These are phyloP conservation scores for Colletotrichum cordylinicola DNA, from an alignment of 2,329 filamentous ascomycete species.

Conservation along the genomic window DNA sequence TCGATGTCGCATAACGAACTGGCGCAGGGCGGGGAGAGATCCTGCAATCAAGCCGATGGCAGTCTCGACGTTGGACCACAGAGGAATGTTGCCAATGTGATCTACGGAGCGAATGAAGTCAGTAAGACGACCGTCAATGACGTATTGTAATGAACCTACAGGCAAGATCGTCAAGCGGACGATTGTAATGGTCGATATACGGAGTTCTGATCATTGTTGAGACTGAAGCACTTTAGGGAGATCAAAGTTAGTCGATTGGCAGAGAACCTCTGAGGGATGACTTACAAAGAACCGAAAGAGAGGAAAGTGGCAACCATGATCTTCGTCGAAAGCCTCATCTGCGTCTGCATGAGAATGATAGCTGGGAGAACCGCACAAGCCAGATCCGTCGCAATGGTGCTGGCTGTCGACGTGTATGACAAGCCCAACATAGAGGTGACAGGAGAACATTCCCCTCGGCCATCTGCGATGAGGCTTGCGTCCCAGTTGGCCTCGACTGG, in stretches of 20 bases:
- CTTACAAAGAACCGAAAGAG: conserved; percentile 28
- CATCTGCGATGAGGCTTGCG: conserved; percentile 31
- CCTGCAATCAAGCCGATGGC: conserved; percentile 24
- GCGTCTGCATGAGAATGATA: conserved; percentile 34
- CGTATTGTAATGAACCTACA: conserved; percentile 6
- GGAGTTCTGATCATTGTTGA: conserved; percentile 26
- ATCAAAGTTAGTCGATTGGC: fast-evolving
- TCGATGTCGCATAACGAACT: background rate
- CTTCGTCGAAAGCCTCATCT: conserved; percentile 31
- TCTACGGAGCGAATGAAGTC: conserved; percentile 4
- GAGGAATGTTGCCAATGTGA: conserved; percentile 23
- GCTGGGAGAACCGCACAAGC: conserved; percentile 34
- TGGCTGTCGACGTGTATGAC: conserved; percentile 33
- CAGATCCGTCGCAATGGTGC: conserved; percentile 37
- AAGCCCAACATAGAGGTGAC: conserved; percentile 26
- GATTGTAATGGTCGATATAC: conserved; percentile 26
- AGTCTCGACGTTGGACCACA: conserved; percentile 26
- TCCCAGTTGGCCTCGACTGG: conserved; percentile 31
- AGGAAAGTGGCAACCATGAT: conserved; percentile 21
- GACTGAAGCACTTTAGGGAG: conserved; percentile 23
- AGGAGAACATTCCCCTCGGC: conserved; percentile 15
- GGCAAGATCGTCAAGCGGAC: conserved; percentile 15
- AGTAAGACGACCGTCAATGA: background rate
- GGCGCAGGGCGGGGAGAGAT: conserved; percentile 22
- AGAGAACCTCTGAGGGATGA: background rate